These are phyloP conservation scores for Heritiera littoralis DNA, from an alignment of 345 rosid species.

Conservation along the genomic window DNA sequence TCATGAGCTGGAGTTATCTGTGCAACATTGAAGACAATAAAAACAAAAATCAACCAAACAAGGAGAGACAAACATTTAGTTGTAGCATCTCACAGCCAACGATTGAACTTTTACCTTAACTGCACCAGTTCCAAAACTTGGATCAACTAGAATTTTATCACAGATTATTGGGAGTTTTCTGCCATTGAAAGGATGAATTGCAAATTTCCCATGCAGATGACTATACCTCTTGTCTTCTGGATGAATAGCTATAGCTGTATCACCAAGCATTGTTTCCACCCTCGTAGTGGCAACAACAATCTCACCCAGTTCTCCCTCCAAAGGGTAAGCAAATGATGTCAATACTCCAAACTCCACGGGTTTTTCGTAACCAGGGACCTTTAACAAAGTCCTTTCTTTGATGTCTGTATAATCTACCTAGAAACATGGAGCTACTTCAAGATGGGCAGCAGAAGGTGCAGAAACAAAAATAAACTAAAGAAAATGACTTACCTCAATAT, in stretches of 20 bases:
- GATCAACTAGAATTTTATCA: conserved; percentile 84
- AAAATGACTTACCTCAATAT: conserved; percentile 63
- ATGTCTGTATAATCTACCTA: conserved; percentile 87
- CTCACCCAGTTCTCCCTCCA: conserved; percentile 79
- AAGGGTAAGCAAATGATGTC: conserved; percentile 85
- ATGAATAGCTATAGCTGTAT: conserved; percentile 92
- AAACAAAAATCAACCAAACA: conserved; percentile 7
- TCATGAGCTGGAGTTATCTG: conserved; percentile 99
- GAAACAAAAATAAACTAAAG: conserved; percentile 18
- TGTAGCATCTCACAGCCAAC: conserved; percentile 21
- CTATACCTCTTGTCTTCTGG: conserved; percentile 80
- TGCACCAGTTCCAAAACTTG: conserved; percentile 91
- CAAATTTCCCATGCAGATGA: conserved; percentile 87
- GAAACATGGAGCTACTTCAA: conserved; percentile 31
- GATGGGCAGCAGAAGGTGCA: conserved; percentile 24
- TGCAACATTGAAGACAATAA: conserved; percentile 23
- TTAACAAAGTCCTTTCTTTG: conserved; percentile 58
- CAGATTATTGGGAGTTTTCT: conserved; percentile 79
- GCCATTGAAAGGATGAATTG: conserved; percentile 88
- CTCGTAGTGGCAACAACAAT: conserved; percentile 97
- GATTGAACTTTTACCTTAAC: conserved; percentile 64
- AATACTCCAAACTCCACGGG: conserved; percentile 93
- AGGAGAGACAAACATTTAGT: background rate
- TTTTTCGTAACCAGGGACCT: conserved; percentile 80
- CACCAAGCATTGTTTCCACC: conserved; percentile 98